These are phyloP conservation scores for Pythium biforme DNA, from an alignment of 352 stramenopile species.

Conservation along the genomic window DNA sequence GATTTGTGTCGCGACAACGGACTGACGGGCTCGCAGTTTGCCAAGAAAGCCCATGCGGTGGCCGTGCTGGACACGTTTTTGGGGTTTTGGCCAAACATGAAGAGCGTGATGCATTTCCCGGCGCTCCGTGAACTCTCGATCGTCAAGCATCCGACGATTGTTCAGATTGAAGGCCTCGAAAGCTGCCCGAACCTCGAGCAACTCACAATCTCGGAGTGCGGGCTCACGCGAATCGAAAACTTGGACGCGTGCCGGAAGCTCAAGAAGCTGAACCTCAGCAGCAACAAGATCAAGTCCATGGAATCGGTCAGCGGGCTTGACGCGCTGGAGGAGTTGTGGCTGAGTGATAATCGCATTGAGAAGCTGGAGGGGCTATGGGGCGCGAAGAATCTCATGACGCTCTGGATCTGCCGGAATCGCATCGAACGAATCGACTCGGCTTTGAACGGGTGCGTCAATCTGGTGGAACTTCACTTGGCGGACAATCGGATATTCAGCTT, in stretches of 20 bases:
- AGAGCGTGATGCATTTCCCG: conserved; percentile 60
- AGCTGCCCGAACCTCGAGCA: conserved; percentile 55
- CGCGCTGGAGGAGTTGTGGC: conserved; percentile 73
- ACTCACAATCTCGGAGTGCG: conserved; percentile 69
- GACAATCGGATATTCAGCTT: conserved; percentile 85
- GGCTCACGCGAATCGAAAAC: conserved; percentile 45
- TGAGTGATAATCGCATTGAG: conserved; percentile 79
- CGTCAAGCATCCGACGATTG: conserved; percentile 69
- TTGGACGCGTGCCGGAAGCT: conserved; percentile 46
- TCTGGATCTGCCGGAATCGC: conserved; percentile 79
- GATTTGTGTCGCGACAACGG: conserved; percentile 69
- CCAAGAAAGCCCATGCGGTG: conserved; percentile 36
- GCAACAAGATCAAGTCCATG: conserved; percentile 58
- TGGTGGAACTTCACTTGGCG: conserved; percentile 85
- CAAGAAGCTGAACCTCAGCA: conserved; percentile 69
- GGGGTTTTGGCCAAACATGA: conserved; percentile 75
- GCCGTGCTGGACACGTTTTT: conserved; percentile 70
- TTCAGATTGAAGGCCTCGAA: conserved; percentile 48
- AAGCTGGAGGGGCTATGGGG: conserved; percentile 56
- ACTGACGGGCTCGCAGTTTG: conserved; percentile 54
- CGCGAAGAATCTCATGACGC: conserved; percentile 45
- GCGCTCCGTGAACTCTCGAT: conserved; percentile 67
- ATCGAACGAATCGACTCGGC: conserved; percentile 65
- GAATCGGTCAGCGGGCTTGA: conserved; percentile 51
- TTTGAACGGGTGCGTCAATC: conserved; percentile 48